A percentile compares a stretch with the other conserved stretches of the same genome.
Evolutionary conservation across 169 alveolate genomes (phyloP).

Genomic region (Plasmodium chabaudi): DNA sequence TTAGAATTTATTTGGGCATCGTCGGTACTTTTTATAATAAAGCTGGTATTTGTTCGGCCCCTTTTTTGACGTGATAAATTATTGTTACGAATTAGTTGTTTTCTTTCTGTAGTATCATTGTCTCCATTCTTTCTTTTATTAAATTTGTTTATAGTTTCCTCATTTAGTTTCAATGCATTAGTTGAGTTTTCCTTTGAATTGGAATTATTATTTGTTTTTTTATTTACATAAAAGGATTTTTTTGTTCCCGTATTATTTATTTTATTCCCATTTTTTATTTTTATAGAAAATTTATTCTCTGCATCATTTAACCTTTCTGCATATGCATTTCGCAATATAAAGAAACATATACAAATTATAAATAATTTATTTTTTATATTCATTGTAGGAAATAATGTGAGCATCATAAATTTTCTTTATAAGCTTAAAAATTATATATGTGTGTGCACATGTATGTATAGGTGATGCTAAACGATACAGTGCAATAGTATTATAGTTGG

Average conservation of each 20-base stretch:
- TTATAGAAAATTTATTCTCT: constrained; percentile 5
- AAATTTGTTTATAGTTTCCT: neutral
- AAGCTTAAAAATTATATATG: too few relatives aligned
- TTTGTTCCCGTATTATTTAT: constrained; percentile 7
- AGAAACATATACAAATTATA: constrained; percentile 9
- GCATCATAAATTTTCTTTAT: too few relatives aligned
- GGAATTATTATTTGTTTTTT: constrained; percentile 1
- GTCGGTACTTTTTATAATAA: neutral
- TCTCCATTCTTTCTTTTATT: neutral
- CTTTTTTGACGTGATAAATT: neutral
- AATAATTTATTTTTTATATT: constrained; percentile 12
- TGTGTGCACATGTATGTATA: too few relatives aligned
- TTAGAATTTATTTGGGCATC: neutral
- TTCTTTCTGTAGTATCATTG: neutral
- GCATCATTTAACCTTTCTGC: constrained; percentile 11
- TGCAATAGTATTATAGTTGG: neutral
- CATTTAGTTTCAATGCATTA: neutral
- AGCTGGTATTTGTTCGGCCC: neutral
- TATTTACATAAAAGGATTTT: constrained; percentile 1
- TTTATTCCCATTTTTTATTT: neutral
- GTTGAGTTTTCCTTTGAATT: constrained; percentile 7
- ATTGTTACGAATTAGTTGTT: neutral
- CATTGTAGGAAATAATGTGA: constrained; percentile 17
- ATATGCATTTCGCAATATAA: constrained; percentile 3
- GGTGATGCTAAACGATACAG: too few relatives aligned